phyloP scores from a whole-genome alignment of 2,329 filamentous ascomycete species.

The Paracorniculantispora psalliotae region DNA sequence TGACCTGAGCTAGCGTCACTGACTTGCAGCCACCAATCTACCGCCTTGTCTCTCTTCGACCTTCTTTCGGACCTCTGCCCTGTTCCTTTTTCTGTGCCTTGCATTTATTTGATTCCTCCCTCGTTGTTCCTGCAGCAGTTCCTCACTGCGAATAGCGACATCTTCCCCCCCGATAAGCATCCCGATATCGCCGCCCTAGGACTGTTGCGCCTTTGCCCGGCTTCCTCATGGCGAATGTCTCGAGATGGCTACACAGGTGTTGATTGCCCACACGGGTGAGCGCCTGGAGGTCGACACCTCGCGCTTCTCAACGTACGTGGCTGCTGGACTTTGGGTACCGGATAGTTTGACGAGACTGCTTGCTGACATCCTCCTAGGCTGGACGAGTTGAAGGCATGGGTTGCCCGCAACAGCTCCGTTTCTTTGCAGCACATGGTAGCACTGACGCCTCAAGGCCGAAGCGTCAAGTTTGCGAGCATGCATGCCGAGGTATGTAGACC shows the following conservation, averaged over 20 bases:
- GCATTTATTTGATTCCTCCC: background rate
- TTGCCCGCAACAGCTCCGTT: constrained; percentile 69
- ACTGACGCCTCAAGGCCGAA: constrained; percentile 78
- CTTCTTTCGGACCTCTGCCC: background rate
- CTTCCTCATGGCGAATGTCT: constrained; percentile 42
- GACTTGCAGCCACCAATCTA: constrained; percentile 9
- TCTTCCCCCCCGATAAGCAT: constrained; percentile 1
- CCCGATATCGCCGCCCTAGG: constrained; percentile 17
- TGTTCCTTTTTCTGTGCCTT: background rate
- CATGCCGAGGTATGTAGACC: constrained; percentile 63
- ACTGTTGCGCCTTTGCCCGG: constrained; percentile 20
- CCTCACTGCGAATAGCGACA: background rate
- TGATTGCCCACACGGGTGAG: constrained; percentile 89
- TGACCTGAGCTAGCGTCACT: constrained; percentile 13
- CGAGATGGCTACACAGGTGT: constrained; percentile 83
- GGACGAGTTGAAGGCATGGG: constrained; percentile 80
- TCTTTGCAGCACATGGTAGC: constrained; percentile 75
- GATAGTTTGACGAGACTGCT: background rate
- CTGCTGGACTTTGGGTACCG: background rate
- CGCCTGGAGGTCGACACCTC: constrained; percentile 73
- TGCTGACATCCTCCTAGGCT: constrained; percentile 47
- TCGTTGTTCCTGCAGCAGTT: background rate
- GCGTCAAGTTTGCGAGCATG: constrained; percentile 74
- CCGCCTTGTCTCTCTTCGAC: background rate
- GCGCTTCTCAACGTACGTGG: constrained; percentile 64